Evolutionary conservation across 257 asterid species (phyloP).

Genomic region (Gentiana macrophylla): DNA sequence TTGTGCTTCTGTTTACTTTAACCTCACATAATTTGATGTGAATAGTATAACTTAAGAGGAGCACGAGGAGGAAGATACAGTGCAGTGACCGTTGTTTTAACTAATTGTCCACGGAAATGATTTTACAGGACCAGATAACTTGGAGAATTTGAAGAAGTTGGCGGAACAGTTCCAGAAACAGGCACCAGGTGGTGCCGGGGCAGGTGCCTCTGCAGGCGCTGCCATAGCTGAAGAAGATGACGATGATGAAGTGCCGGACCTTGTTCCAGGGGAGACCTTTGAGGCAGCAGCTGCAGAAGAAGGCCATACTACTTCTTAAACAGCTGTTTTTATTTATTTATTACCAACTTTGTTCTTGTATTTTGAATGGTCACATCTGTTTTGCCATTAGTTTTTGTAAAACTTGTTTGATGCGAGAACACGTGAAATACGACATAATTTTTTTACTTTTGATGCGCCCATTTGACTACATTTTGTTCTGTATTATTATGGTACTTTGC

Average conservation of each 20-base stretch:
- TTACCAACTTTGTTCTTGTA: no score
- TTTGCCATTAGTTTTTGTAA: no score
- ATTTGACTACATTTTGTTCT: no score
- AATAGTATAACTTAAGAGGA: background rate
- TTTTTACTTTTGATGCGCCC: no score
- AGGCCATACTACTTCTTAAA: constrained; percentile 17
- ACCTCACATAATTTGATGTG: background rate
- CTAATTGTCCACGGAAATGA: no score
- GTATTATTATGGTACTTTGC: no score
- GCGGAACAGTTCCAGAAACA: constrained; percentile 83
- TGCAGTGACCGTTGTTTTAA: no score
- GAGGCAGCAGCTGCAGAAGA: constrained; percentile 73
- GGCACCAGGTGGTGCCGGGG: constrained; percentile 26
- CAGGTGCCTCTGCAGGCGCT: constrained; percentile 11
- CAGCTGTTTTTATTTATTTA: no score
- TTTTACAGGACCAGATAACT: constrained; percentile 61
- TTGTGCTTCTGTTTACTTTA: background rate
- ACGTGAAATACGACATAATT: no score
- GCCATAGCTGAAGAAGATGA: constrained; percentile 28
- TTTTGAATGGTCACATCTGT: no score
- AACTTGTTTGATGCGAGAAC: no score
- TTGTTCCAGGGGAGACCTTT: constrained; percentile 59
- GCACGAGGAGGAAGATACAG: no score
- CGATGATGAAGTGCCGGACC: constrained; percentile 74
- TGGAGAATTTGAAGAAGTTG: constrained; percentile 69